Base-by-base conservation (phyloP, 192 early-diverging fungal genomes). In the Glomus cerebriforme region DNA sequence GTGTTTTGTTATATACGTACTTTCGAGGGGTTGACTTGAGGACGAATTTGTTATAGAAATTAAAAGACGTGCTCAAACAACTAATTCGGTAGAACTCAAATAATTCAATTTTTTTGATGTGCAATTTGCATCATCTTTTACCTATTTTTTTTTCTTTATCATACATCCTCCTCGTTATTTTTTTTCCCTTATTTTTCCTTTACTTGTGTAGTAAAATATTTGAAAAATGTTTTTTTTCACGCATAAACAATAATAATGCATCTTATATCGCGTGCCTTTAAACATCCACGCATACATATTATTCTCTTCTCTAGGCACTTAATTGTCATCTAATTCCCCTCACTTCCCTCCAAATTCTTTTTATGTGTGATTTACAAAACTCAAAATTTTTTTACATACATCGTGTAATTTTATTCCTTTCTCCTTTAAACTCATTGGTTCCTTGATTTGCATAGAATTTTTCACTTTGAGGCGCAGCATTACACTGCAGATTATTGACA, bases 401-500 rank as follows among this genome's bases (percentile, higher is more conserved):
- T 64, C 24, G 12, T 15, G 13, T 64, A 13, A 15, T 27, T 64
- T 64, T 64, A 31, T 39, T 12, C 39, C 17, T 31, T 31, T 64
- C 22, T 31, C 29, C 29, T 31, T 64, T 64, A 1, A 15, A 13
- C 4, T 15, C 2, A 64, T 64, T 31, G 24, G 62, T 26, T 62
- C 62, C 47, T 49, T 19, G 47, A 49, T 49, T 49, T 49, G 47
- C 47, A 49, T 49, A 15, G 17, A 3, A 19, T 49, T 49, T 45
- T 32, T n/a, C n/a, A n/a, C n/a, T n/a, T 27, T 64, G 29, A 31
- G 62, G 62, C 62, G 62, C 62, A 64, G 62, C 17, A n/a, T 13
- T 22, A 68, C 60, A 63, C 19, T 68, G 66, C 66, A 68, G 66
- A 68, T 68, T 68, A 68, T 64, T 68, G 5, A 68, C 66, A 35